These are phyloP conservation scores for Paraleonurus japonicus DNA, from an alignment of 257 asterid species.

Conservation along the genomic window DNA sequence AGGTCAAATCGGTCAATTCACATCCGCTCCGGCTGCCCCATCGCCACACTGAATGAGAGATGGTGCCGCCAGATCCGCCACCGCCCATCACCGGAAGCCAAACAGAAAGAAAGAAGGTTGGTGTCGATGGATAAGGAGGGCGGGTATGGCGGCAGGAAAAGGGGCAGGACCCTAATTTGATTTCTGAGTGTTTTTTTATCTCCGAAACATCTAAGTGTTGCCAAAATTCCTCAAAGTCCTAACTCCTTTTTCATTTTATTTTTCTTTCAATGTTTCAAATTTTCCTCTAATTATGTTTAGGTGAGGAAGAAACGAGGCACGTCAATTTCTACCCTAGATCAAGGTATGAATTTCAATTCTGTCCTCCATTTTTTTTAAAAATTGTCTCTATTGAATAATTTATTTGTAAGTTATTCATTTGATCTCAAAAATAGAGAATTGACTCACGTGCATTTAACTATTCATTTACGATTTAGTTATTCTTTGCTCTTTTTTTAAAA, in stretches of 20 bases:
- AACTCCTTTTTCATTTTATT: no score
- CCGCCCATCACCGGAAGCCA: neutral
- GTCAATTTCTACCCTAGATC: neutral
- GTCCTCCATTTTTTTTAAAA: no score
- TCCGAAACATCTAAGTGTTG: no score
- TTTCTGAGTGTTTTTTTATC: neutral
- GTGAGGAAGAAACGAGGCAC: neutral
- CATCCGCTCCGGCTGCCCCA: no score
- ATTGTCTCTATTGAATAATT: no score
- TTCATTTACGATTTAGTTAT: no score
- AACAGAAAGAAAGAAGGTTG: neutral
- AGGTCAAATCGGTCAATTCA: neutral
- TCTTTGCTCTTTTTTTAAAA: no score
- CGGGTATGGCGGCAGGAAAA: neutral
- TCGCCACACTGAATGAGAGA: neutral
- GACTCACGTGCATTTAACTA: no score
- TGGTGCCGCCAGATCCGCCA: neutral
- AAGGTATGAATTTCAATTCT: neutral
- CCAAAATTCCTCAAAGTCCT: neutral
- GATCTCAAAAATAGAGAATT: no score
- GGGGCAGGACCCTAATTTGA: neutral
- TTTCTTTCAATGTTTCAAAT: neutral
- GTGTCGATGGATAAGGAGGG: neutral
- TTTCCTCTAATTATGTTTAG: no score
- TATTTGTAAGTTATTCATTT: no score